A percentile compares a stretch with the other conserved stretches of the same genome.
Conservation (phyloP, 2,329 filamentous ascomycete genomes). For the Verticillium klebahnii region DNA sequence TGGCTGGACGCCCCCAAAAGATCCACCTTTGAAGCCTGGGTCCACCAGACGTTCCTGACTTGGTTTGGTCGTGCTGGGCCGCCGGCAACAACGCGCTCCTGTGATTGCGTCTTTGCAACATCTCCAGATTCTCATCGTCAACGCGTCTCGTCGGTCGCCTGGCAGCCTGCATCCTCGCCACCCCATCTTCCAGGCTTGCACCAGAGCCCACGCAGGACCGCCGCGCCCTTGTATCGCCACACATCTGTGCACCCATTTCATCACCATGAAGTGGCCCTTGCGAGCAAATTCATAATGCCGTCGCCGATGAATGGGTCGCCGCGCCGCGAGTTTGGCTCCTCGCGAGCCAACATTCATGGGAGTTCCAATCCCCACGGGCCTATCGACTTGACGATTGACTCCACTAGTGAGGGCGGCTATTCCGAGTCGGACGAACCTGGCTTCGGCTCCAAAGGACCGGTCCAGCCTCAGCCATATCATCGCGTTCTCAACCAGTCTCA, state of each 20-base stretch:
- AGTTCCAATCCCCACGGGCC: background rate
- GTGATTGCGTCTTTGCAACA: background rate
- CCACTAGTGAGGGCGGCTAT: background rate
- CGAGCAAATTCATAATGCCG: background rate
- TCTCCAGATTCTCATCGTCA: constrained; percentile 1
- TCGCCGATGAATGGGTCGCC: background rate
- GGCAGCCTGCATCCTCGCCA: background rate
- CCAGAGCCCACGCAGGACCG: background rate
- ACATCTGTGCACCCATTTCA: background rate
- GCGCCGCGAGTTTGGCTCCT: background rate
- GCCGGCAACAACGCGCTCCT: background rate
- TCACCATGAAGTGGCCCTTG: background rate
- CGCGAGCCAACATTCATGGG: background rate
- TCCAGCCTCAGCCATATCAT: background rate
- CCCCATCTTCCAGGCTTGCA: background rate
- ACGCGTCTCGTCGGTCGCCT: background rate
- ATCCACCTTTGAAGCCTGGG: background rate
- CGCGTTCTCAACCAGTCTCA: background rate
- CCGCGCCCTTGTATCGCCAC: background rate
- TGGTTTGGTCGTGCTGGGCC: background rate
- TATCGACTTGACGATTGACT: constrained; percentile 2
- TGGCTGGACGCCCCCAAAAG: background rate
- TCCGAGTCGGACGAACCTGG: constrained; percentile 1
- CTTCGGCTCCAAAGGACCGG: background rate
- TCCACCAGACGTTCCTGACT: background rate